These are phyloP conservation scores for Clavispora carvajalis DNA, from an alignment of 805 yeast species.

Conservation along the genomic window DNA sequence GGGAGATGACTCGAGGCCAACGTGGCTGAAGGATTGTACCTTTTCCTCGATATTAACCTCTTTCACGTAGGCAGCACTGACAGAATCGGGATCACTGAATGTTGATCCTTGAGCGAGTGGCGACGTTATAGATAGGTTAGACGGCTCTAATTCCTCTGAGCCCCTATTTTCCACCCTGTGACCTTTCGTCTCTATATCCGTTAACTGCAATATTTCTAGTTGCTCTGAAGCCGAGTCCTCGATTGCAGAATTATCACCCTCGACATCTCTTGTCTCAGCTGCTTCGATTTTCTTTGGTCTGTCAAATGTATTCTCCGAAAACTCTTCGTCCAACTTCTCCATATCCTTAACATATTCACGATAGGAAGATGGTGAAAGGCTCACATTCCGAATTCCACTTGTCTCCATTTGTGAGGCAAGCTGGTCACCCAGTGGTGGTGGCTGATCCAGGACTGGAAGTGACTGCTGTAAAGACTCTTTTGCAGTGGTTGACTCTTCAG, in stretches of 20 bases:
- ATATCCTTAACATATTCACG: conserved; percentile 11
- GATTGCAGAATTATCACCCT: neutral
- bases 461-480: too few species aligned
- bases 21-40: neutral
- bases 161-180: neutral
- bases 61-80: neutral
- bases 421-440: neutral
- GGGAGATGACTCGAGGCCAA: neutral
- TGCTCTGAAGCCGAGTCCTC: neutral
- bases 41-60: neutral
- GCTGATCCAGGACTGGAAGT: too few species aligned
- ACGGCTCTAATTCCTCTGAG: neutral
- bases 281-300: neutral
- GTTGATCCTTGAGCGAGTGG: neutral
- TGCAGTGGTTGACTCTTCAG: too few species aligned
- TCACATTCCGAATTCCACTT: neutral
- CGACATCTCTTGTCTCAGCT: neutral
- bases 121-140: neutral
- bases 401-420: neutral
- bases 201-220: neutral
- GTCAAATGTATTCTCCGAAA: neutral
- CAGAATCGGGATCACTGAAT: neutral
- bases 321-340: conserved; percentile 8
- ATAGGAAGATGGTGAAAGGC: conserved; percentile 12
- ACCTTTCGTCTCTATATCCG: neutral